Base-by-base conservation (phyloP, 2,329 filamentous ascomycete species). In the Cladorrhinum sp. region DNA sequence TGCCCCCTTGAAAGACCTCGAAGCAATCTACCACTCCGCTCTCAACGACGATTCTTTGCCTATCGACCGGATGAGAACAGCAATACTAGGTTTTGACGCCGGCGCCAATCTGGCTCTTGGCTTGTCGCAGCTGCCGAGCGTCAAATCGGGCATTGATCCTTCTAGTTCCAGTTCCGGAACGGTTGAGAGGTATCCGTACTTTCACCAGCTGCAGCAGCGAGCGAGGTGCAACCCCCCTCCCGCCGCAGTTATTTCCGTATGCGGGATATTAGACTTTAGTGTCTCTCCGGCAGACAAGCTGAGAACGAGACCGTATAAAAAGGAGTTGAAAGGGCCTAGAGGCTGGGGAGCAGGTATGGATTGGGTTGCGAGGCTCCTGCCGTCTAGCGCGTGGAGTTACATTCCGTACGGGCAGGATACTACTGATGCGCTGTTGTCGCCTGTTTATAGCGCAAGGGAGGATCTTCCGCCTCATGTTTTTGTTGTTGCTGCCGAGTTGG, bases 51-150 rank as follows among this genome's bases (percentile, higher is more conserved):
- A 69, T 1, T 69, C 70, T 0, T 73, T 84, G 1, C 79, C 79
- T 2, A 75, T 82, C 62, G 79, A 83, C 68, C 60, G 60, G 16
- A 62, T 59, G 2, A 70, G 71, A 26, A 73, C 82, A 10, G 74
- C 74, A 0, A 64, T 83, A 2, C 74, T 71, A 2, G 81, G 81
- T 14, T 83, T 81, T 68, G 80, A 79, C 55, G 80, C 81, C 1
- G 81, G 81, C 23, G 81, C 75, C 1, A 82, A 81, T 65, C 72
- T 83, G 2, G 69, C 75, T 2, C 70, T 83, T 0, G 70, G 72
- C 3, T 75, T 75, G 1, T 67, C 74, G 14, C 79, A 81, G 65
- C 65, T 78, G 7, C 73, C 75, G 0, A 68, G 66, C 18, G 67
- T 82, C 28, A 53, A 53, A 26, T 61, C 61, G 2, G 64, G 64